Base-by-base conservation (phyloP, 2,329 filamentous ascomycete genomes). In the Botrytis elliptica region DNA sequence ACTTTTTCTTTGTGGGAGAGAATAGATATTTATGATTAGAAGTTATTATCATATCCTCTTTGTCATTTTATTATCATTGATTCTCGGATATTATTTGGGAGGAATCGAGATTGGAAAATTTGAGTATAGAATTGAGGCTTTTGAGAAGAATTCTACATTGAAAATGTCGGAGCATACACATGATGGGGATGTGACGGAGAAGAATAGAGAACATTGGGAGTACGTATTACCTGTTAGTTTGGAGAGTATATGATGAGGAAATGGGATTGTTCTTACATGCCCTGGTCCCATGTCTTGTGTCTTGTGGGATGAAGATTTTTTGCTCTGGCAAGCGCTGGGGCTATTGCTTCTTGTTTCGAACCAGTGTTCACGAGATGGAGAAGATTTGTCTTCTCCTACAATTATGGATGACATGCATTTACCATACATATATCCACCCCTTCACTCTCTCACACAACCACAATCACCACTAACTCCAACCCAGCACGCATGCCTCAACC, bases 401-500 rank as follows among this genome's bases (percentile, higher is more conserved):
- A 55, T n/a, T 8, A n/a, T 67, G 42, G 8, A 25, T 46, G 16
- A 14, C 25, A 14, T 29, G n/a, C 10, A 36, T 33, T 25, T 4
- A 9, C 22, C 14, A 25, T 22, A 67, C 9, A 5, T 38, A 4
- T 46, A 10, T 9, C 16, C 55, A 5, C 10, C 5, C 14, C 20
- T 14, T 20, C 20, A 22, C 12, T 29, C 9, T 57, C 9, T 16
- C 22, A 33, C 33, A 33, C 33, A 33, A 33, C 18, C 1, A 5
- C 18, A 46, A 49, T 22, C 18, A 20, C 25, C 46, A 22, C 49
- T 59, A n/a, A 57, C 16, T 33, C 20, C 16, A 12, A 66, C 38
- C 29, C 44, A 81, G 89, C 75, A 81, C 87, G 66, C 82, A 86
- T 75, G 86, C 88, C 5, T 82, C 86, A 4, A 82, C 82, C 3